Conservation (phyloP, 2,329 filamentous ascomycete species). For the Didymella pomorum region DNA sequence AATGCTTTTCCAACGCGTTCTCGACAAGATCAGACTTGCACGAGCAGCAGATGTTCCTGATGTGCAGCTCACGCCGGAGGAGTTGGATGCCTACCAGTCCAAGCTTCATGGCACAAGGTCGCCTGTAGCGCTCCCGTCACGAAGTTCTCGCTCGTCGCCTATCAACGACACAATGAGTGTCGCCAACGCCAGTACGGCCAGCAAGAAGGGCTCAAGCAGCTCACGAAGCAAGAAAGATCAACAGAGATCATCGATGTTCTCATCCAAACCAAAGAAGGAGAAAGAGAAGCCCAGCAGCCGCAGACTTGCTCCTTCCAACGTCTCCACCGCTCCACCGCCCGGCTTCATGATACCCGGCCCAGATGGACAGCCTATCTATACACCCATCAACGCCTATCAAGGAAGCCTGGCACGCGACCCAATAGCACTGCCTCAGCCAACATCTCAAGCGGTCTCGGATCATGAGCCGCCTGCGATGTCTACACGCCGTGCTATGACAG, state of each 20-base stretch:
- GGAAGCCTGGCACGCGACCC: constrained; percentile 47
- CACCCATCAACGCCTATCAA: constrained; percentile 54
- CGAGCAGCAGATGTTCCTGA: constrained; percentile 78
- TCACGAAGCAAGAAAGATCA: constrained; percentile 47
- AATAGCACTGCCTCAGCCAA: constrained; percentile 51
- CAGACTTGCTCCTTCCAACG: constrained; percentile 38
- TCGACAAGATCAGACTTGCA: constrained; percentile 81
- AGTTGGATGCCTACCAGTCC: constrained; percentile 81
- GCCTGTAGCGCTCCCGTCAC: constrained; percentile 39
- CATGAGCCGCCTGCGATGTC: constrained; percentile 25
- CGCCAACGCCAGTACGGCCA: constrained; percentile 40
- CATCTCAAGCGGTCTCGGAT: constrained; percentile 53
- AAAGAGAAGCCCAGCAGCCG: constrained; percentile 44
- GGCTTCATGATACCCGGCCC: constrained; percentile 59
- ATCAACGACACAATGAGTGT: constrained; percentile 43
- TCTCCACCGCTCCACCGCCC: constrained; percentile 42
- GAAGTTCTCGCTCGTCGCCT: constrained; percentile 32
- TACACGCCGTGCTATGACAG: constrained; percentile 28
- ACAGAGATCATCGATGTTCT: constrained; percentile 40
- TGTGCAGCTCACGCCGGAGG: constrained; percentile 79
- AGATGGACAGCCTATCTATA: constrained; percentile 57
- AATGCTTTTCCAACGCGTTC: constrained; percentile 76
- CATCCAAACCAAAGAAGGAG: constrained; percentile 34
- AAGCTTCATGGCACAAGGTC: constrained; percentile 62
- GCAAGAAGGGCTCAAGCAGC: constrained; percentile 43